phyloP scores from a whole-genome alignment of 1,139 yeast genomes.

The Debaryomyces psychrophilus region DNA sequence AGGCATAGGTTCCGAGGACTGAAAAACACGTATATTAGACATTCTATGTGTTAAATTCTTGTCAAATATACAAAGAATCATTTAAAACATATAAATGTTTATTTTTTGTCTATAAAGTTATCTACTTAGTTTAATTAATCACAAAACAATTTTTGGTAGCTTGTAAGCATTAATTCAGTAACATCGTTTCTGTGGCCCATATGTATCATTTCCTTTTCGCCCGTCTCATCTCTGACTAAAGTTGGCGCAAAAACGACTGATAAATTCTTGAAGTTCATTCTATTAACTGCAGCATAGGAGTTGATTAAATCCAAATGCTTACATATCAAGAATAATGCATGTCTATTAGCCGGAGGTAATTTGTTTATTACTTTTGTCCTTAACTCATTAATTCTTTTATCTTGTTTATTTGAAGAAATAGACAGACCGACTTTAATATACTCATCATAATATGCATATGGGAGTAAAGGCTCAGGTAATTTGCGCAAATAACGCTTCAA shows the following conservation, averaged over 20 bases:
- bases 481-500: constrained; percentile 83
- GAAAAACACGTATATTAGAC: not conserved
- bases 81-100: not conserved
- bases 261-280: constrained; percentile 81
- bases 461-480: constrained; percentile 83
- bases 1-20: not conserved
- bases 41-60: not conserved
- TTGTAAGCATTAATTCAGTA: constrained; percentile 72
- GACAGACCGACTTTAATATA: constrained; percentile 50
- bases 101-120: not conserved
- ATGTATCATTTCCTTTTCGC: constrained; percentile 83
- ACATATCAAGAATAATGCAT: constrained; percentile 57
- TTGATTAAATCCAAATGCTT: constrained; percentile 66
- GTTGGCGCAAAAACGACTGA: constrained; percentile 98
- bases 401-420: constrained; percentile 37
- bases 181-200: constrained; percentile 82
- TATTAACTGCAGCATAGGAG: constrained; percentile 50
- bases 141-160: constrained; percentile 47
- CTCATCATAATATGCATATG: constrained; percentile 67
- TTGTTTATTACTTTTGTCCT: constrained; percentile 29
- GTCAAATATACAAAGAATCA: not conserved
- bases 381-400: constrained; percentile 34
- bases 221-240: constrained; percentile 75
- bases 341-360: constrained; percentile 72
- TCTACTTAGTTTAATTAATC: constrained; percentile 8